Evolutionary conservation across 2,329 filamentous ascomycete species (phyloP).

Genomic region (Myotisia sp.): DNA sequence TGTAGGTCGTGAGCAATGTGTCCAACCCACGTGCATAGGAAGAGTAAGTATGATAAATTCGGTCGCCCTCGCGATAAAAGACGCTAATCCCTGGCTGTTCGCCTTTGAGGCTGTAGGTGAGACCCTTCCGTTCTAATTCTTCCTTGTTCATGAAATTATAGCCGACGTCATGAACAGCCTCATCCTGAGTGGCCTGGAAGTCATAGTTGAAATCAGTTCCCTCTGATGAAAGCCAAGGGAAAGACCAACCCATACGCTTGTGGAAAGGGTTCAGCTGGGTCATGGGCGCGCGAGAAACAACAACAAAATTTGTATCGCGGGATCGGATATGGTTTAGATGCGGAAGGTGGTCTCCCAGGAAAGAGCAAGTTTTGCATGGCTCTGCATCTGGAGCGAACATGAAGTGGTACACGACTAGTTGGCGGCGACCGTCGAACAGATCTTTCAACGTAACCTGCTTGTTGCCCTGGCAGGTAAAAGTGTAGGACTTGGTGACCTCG

Average conservation of each 20-base stretch:
- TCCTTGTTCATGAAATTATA: conserved; percentile 18
- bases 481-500: conserved; percentile 24
- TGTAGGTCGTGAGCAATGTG: too few relatives aligned
- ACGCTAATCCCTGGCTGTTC: conserved; percentile 28
- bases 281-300: conserved; percentile 28
- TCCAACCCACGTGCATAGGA: too few relatives aligned
- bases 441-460: conserved; percentile 15
- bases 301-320: conserved; percentile 27
- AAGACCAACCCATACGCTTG: conserved; percentile 28
- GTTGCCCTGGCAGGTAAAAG: conserved; percentile 22
- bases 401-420: conserved; percentile 32
- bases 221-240: conserved; percentile 21
- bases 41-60: conserved; percentile 29
- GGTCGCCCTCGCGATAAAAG: conserved; percentile 20
- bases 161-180: conserved; percentile 15
- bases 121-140: conserved; percentile 8
- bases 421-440: conserved; percentile 17
- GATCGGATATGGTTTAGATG: conserved; percentile 24
- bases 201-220: conserved; percentile 30
- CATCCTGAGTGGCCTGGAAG: conserved; percentile 25
- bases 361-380: conserved; percentile 27
- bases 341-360: conserved; percentile 28
- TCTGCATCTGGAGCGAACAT: conserved; percentile 29
- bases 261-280: conserved; percentile 26
- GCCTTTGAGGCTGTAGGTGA: conserved; percentile 14